Percentiles rank a stretch among this genome's conserved stretches.
phyloP scores from a whole-genome alignment of 176 grass and related monocot genomes.

The Oryza longistaminata region DNA sequence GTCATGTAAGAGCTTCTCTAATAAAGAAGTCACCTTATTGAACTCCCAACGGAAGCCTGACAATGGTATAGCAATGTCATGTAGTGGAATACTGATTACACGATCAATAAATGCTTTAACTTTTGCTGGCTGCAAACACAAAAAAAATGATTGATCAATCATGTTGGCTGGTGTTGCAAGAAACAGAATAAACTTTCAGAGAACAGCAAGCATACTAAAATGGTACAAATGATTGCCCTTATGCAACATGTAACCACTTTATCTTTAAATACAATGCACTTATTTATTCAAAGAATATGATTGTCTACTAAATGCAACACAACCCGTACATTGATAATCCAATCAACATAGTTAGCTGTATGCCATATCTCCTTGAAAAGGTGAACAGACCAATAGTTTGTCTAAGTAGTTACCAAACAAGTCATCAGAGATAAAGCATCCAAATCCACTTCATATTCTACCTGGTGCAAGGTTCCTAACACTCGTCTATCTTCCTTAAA shows the following conservation, averaged over 20 bases:
- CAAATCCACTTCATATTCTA: constrained; percentile 19
- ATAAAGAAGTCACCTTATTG: constrained; percentile 66
- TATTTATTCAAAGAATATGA: neutral
- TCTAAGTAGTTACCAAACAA: neutral
- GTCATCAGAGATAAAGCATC: neutral
- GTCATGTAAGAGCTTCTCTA: constrained; percentile 7
- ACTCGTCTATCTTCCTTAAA: neutral
- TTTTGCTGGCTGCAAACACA: constrained; percentile 77
- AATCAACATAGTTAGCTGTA: neutral
- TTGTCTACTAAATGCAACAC: neutral
- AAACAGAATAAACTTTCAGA: constrained; percentile 1
- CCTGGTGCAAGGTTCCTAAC: neutral
- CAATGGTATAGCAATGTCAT: constrained; percentile 97
- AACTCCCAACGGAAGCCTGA: constrained; percentile 94
- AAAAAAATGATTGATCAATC: constrained; percentile 34
- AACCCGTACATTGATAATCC: neutral
- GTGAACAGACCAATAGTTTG: neutral
- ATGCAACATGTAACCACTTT: constrained; percentile 7
- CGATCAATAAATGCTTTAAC: constrained; percentile 98
- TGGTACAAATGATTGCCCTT: neutral
- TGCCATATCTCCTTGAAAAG: neutral
- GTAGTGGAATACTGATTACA: constrained; percentile 91
- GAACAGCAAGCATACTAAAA: constrained; percentile 25
- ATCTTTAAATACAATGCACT: neutral
- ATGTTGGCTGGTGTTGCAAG: neutral